A percentile compares a stretch with the other conserved stretches of the same genome.
Evolutionary conservation across 306 rosid species (phyloP).

Genomic region (Cucumis sativus): Cucumber_9930_V3 NC_026655.2:717501-718000

Average conservation of each 20-base stretch:
- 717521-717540: too few species aligned
- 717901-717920: neutral
- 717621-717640: too few species aligned
- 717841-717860: neutral
- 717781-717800: constrained; percentile 1
- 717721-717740: neutral
- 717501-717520: too few species aligned
- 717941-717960: constrained; percentile 3
- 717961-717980: neutral
- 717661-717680: neutral
- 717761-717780: neutral
- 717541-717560: too few species aligned
- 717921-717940: neutral
- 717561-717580: too few species aligned
- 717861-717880: too few species aligned
- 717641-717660: neutral
- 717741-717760: neutral
- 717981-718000: constrained; percentile 1
- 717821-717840: neutral
- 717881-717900: neutral
- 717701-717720: neutral
- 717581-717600: too few species aligned
- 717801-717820: neutral
- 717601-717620: too few species aligned
- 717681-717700: neutral